A percentile compares a stretch with the other conserved stretches of the same genome.
Conservation (phyloP, 2,329 filamentous ascomycete species). For the Exophiala sp. region DNA sequence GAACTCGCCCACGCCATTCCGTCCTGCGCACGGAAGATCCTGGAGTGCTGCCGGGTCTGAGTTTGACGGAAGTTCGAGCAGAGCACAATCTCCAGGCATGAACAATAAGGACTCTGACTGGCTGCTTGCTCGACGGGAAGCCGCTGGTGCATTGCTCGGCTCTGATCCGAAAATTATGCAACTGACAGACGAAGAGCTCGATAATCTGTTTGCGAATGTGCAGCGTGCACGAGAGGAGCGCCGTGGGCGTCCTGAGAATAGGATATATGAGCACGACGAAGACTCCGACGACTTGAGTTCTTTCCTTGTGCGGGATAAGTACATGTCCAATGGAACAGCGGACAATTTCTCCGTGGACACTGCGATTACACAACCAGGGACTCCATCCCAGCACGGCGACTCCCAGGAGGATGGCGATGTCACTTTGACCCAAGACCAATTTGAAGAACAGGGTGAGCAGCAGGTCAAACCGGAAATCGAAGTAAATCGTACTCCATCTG, state of each 20-base stretch:
- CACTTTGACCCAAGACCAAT: constrained; percentile 69
- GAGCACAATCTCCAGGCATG: constrained; percentile 75
- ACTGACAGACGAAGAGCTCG: constrained; percentile 89
- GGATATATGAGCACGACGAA: constrained; percentile 62
- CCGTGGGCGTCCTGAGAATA: constrained; percentile 61
- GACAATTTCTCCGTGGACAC: constrained; percentile 97
- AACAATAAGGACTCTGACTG: constrained; percentile 79
- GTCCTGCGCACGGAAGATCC: constrained; percentile 72
- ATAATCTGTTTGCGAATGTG: constrained; percentile 89
- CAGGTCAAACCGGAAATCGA: constrained; percentile 76
- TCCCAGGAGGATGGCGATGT: constrained; percentile 32
- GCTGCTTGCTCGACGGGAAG: constrained; percentile 88
- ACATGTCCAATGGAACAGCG: constrained; percentile 87
- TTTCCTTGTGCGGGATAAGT: constrained; percentile 87
- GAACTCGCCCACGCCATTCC: constrained; percentile 59
- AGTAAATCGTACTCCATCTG: constrained; percentile 72
- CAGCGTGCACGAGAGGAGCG: constrained; percentile 82
- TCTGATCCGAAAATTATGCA: constrained; percentile 87
- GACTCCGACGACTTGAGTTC: constrained; percentile 87
- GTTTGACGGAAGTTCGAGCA: constrained; percentile 65
- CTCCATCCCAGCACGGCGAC: constrained; percentile 68
- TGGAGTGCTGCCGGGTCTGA: constrained; percentile 77
- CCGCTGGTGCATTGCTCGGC: constrained; percentile 84
- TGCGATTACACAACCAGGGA: constrained; percentile 88
- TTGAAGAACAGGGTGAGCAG: constrained; percentile 78